Evolutionary conservation across 2,329 filamentous ascomycete species (phyloP), one percentile per base, ranked within the genome.

Genomic region (Pseudogymnoascus sp.): DNA sequence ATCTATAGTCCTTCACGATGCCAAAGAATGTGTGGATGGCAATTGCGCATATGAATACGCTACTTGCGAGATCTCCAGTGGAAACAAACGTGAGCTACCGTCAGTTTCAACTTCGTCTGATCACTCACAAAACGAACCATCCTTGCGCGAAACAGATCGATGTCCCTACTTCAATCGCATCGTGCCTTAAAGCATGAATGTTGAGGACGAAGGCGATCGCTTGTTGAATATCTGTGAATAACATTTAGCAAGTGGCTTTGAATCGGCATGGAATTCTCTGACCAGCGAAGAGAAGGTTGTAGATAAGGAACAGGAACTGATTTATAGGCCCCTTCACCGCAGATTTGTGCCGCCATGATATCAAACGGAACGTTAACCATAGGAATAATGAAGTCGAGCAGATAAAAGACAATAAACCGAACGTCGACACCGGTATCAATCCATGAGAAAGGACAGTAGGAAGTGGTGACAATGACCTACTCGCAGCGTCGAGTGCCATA

Each of bases 241-340:
- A 40, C 38, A 40, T 18, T 40, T 18, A 40, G 38, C 38, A 40
- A 40, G 38, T 16, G 38, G n/a, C 38, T 18, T 40, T 40, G 7
- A 40, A 40, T 40, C 38, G 2, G 16, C 38, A 40, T 40, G n/a
- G 38, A 18, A 18, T 40, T 40, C n/a, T 40, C 38, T 40, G 7
- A 40, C 38, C 7, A 64, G 87, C 86, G 21, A 88, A 74, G 4
- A 90, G 76, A 0, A 90, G 79, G 70, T 90, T 90, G 71, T 88
- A 83, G 64, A 90, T 86, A 4, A 90, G 77, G 0, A 90, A 77
- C 28, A 89, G 79, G 69, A 89, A 88, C 72, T 90, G 87, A 67
- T 89, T 89, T 0, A 80, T 80, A 5, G 77, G 75, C 18, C 61
- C 44, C 18, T 67, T 63, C 5, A 59, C 23, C 16, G 42, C 62